A percentile compares a stretch with the other conserved stretches of the same genome.
Evolutionary conservation across 2,329 filamentous ascomycete genomes (phyloP).

Genomic region (Thelonectria blattea): DNA sequence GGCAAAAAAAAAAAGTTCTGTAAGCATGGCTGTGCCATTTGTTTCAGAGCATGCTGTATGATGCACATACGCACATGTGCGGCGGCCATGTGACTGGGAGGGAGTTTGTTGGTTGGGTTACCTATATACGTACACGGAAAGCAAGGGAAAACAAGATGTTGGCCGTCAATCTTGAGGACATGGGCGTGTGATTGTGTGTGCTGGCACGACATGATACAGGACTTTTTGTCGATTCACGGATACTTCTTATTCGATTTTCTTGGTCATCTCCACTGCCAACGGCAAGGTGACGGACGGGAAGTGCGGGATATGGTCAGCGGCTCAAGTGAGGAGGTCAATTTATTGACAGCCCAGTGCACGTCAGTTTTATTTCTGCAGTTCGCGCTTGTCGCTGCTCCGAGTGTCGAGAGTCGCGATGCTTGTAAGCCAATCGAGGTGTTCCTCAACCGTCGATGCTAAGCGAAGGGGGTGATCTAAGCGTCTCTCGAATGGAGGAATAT

Average conservation of each 20-base stretch:
- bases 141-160: neutral
- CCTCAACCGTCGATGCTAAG: constrained; percentile 1
- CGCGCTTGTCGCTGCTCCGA: neutral
- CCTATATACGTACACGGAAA: no score
- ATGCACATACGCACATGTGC: neutral
- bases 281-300: neutral
- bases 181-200: neutral
- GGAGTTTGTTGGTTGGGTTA: neutral
- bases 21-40: neutral
- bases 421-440: constrained; percentile 25
- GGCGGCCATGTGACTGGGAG: neutral
- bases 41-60: constrained; percentile 8
- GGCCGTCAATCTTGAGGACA: neutral
- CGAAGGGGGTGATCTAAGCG: constrained; percentile 5
- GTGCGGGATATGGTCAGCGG: neutral
- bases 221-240: no score
- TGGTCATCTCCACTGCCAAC: neutral
- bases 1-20: neutral
- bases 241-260: neutral
- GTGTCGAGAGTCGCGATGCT: neutral
- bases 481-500: neutral
- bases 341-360: neutral
- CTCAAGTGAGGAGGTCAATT: neutral
- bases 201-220: neutral
- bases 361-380: neutral